Evolutionary conservation across 202 grass and related monocot genomes (phyloP), one percentile per base, ranked within the genome.

Genomic region (Setaria viridis): DNA sequence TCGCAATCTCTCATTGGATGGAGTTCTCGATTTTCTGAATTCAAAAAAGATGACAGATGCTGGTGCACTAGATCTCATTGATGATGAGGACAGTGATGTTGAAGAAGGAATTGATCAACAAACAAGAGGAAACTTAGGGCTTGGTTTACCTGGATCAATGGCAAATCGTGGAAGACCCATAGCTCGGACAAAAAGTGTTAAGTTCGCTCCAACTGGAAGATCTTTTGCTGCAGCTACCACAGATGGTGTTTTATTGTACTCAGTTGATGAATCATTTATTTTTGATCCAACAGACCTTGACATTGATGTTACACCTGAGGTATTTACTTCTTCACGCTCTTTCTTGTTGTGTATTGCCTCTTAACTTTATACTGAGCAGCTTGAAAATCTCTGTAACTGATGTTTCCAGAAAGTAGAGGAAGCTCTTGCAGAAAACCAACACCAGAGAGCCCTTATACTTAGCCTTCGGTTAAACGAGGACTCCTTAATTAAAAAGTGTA

Each of bases 261-360:
- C 97, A 6, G 87, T 95, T 37, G 93, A 99, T 53, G 93, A 99
- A 35, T 92, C 93, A 2, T 99, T 99, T 85, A 88, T 93, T 63
- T 99, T 99, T 71, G 93, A 99, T 35, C 93, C 97, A 57, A 96
- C 93, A 20, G 93, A 99, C 78, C 97, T 99, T 85, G 97, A 96
- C n/a, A 76, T 99, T 25, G 97, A 99, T 90, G 97, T 99, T 80
- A 99, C 97, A 67, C 91, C 90, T 54, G 93, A 99, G 91, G 97
- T 96, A 89, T 82, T 59, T 34, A 34, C 41, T 71, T 46, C 30
- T 45, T 50, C 10, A 17, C 70, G 10, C 25, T 11, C 20, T 53
- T 16, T 62, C 16, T 56, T 73, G 21, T 75, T 67, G 20, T 60
- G 11, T 43, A 67, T 21, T 45, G 15, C 4, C 62, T 82, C 50